phyloP scores from a whole-genome alignment of 345 rosid species.

The Hevea brasiliensis region DNA sequence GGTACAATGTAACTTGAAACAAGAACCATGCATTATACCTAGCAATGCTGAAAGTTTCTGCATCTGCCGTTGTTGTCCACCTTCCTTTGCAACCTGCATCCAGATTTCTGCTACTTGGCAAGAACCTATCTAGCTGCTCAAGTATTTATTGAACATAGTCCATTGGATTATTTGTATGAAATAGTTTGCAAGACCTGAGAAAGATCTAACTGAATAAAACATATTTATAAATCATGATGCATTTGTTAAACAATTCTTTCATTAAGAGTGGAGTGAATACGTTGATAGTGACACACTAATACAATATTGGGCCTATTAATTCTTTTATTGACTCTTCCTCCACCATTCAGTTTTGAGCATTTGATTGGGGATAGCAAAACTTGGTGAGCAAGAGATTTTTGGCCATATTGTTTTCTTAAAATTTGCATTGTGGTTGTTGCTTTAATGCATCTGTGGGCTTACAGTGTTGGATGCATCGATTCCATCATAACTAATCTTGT shows the following conservation, averaged over 20 bases:
- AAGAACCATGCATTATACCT: constrained; percentile 1
- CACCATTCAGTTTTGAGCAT: not conserved
- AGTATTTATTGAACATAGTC: not conserved
- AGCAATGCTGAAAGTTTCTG: constrained; percentile 1
- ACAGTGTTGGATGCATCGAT: not conserved
- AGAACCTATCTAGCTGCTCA: not conserved
- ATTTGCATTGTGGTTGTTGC: not conserved
- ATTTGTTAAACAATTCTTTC: not conserved
- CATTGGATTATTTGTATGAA: not conserved
- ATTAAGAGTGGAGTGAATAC: not conserved
- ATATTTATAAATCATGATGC: not conserved
- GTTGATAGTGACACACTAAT: not conserved
- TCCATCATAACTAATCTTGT: not conserved
- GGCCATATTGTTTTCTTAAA: not conserved
- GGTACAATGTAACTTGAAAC: constrained; percentile 42
- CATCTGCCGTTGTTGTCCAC: constrained; percentile 1
- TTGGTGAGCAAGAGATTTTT: not conserved
- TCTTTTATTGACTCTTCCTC: not conserved
- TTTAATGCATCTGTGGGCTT: not conserved
- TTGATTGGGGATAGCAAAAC: not conserved
- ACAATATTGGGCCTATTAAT: not conserved
- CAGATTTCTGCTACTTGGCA: not conserved
- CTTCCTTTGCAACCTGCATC: not conserved
- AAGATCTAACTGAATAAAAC: not conserved
- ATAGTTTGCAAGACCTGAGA: not conserved